Evolutionary conservation across 495 filamentous ascomycete genomes (phyloP).

Genomic region (Xanthoparmelia taractica): DNA sequence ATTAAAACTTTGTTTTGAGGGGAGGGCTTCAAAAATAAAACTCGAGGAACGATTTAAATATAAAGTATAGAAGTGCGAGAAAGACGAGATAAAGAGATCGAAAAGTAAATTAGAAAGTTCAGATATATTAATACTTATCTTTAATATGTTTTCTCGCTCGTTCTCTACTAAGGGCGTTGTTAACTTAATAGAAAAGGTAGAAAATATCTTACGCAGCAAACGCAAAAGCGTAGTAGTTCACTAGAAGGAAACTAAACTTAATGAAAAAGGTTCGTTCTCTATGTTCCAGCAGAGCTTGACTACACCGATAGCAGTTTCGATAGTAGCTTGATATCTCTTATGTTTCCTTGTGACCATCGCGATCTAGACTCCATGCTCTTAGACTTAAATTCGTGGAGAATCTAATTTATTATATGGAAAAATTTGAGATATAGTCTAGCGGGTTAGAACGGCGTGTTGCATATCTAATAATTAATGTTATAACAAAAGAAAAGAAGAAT

Average conservation of each 20-base stretch:
- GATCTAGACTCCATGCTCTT: too few relatives aligned
- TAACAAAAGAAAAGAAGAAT: neutral
- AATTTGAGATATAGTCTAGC: too few relatives aligned
- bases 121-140: neutral
- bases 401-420: neutral
- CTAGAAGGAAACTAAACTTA: constrained; percentile 23
- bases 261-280: too few relatives aligned
- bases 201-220: constrained; percentile 18
- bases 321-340: too few relatives aligned
- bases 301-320: too few relatives aligned
- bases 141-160: neutral
- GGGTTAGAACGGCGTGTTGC: too few relatives aligned
- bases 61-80: neutral
- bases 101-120: neutral
- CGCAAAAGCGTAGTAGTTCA: constrained; percentile 21
- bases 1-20: constrained; percentile 1
- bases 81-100: constrained; percentile 2
- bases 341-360: too few relatives aligned
- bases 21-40: neutral
- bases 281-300: too few relatives aligned
- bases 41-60: neutral
- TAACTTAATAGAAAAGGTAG: neutral
- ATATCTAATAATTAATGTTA: too few relatives aligned
- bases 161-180: neutral
- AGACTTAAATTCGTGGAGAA: too few relatives aligned